Evolutionary conservation across 495 filamentous ascomycete species (phyloP), one percentile per base, ranked within the genome.

Genomic region (Acidomyces sp.): DNA sequence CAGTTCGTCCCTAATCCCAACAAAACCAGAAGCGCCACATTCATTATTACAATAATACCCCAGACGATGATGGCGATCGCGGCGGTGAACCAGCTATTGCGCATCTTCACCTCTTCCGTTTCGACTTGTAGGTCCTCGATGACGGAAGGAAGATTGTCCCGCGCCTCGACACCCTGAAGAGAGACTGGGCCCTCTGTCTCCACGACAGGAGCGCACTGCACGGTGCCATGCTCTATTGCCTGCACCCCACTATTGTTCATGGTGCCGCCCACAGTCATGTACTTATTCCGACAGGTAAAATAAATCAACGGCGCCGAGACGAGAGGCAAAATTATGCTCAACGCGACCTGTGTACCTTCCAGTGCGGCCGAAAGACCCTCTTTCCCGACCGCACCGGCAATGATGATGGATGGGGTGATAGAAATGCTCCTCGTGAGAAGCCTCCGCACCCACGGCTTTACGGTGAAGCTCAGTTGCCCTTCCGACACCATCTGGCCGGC

Each of bases 401-500:
- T 80, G 53, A 87, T 80, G 55, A 90, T 85, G 48, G 71, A 76
- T 0, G 83, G 83, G 7, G 78, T 77, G 58, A 90, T 85, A 51
- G 76, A 79, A 54, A 90, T 80, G 15, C 68, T 67, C 15, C 76
- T 65, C 10, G 82, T 86, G 26, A 85, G 55, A 13, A 87, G 67
- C 28, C 82, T 62, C 11, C 82, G 73, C 7, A 81, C 39, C 79
- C 81, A 88, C 0, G 82, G 82, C 43, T 62, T 61, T 23, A 81
- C 63, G 18, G 53, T 73, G 79, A 80, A 84, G 43, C 73, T 70
- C 28, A 88, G 59, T 56, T 81, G 80, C 23, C 82, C 82, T 52
- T 88, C 82, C 51, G 72, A 75, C 31, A 87, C 73, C 72, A 90
- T 83, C 53, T 88, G 82, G 2, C 82, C 82, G 2, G 82, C 74